Conservation (phyloP, 495 filamentous ascomycete species). For the Aspergillus campestris region DNA sequence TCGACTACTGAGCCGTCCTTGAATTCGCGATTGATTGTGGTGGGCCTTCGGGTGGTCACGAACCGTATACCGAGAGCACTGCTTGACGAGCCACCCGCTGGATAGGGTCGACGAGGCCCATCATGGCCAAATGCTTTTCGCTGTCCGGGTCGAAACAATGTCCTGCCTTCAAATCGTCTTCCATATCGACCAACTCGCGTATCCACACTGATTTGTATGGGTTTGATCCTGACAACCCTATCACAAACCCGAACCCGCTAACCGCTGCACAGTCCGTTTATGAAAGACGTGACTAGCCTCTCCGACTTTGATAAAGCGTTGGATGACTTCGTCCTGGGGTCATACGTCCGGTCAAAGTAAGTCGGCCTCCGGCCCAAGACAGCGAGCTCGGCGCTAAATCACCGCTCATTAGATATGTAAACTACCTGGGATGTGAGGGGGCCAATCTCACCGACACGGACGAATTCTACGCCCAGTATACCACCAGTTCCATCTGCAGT, state of each 20-base stretch:
- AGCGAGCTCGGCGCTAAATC: slow-evolving; percentile 10
- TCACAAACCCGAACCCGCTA: slow-evolving; percentile 15
- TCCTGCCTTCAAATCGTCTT: slow-evolving; percentile 73
- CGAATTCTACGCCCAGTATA: slow-evolving; percentile 87
- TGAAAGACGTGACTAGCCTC: slow-evolving; percentile 68
- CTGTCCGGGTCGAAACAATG: slow-evolving; percentile 72
- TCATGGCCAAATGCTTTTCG: slow-evolving; percentile 60
- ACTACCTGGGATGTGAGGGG: slow-evolving; percentile 69
- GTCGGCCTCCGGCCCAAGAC: slow-evolving; percentile 5
- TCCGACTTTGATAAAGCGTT: slow-evolving; percentile 72
- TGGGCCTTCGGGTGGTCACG: not conserved
- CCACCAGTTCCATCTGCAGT: slow-evolving; percentile 88
- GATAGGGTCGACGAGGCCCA: slow-evolving; percentile 1
- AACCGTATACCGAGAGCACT: not conserved
- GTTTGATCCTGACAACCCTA: not conserved
- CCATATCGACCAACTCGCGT: slow-evolving; percentile 62
- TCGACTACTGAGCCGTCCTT: too few species aligned
- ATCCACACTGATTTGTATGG: slow-evolving; percentile 72
- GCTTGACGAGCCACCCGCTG: not conserved
- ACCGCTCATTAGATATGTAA: slow-evolving; percentile 21
- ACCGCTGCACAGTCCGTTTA: slow-evolving; percentile 62
- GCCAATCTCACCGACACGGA: slow-evolving; percentile 74
- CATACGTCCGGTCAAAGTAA: slow-evolving; percentile 70
- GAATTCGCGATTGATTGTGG: not conserved
- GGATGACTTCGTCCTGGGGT: slow-evolving; percentile 60